A percentile compares a stretch with the other conserved stretches of the same genome.
Evolutionary conservation across 1,284 basidiomycete genomes (phyloP).

Genomic region (Ustilago cynodontis): DNA sequence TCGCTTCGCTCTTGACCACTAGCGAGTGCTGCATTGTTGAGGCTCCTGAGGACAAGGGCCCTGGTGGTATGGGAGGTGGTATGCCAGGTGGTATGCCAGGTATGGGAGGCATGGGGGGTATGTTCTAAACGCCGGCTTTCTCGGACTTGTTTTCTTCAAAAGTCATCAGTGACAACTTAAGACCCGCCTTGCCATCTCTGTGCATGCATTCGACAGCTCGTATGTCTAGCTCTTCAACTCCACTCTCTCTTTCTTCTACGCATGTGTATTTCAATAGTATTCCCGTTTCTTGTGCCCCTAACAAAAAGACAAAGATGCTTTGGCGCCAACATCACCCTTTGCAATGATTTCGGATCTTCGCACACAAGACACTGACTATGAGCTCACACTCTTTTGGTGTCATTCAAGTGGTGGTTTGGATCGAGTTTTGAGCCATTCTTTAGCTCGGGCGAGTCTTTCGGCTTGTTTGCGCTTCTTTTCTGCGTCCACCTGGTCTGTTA

Average conservation of each 20-base stretch:
- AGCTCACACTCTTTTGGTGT: background rate
- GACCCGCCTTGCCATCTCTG: background rate
- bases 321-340: background rate
- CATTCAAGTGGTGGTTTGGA: background rate
- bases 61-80: conserved; percentile 71
- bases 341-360: conserved; percentile 1
- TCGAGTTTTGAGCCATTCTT: conserved; percentile 26
- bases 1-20: conserved; percentile 90
- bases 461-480: conserved; percentile 29
- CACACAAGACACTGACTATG: background rate
- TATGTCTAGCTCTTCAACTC: background rate
- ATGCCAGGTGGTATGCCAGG: conserved; percentile 70
- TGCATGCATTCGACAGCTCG: conserved; percentile 10
- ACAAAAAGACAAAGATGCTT: background rate
- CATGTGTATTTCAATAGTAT: conserved; percentile 52
- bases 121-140: conserved; percentile 50
- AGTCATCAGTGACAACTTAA: background rate
- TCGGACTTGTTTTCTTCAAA: background rate
- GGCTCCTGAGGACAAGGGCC: conserved; percentile 83
- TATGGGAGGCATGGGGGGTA: conserved; percentile 70
- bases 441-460: conserved; percentile 33
- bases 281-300: conserved; percentile 15
- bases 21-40: conserved; percentile 94
- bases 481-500: background rate
- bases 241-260: background rate